Base-by-base conservation (phyloP, 768 basidiomycete species). In the Butyriboletus loyo region DNA sequence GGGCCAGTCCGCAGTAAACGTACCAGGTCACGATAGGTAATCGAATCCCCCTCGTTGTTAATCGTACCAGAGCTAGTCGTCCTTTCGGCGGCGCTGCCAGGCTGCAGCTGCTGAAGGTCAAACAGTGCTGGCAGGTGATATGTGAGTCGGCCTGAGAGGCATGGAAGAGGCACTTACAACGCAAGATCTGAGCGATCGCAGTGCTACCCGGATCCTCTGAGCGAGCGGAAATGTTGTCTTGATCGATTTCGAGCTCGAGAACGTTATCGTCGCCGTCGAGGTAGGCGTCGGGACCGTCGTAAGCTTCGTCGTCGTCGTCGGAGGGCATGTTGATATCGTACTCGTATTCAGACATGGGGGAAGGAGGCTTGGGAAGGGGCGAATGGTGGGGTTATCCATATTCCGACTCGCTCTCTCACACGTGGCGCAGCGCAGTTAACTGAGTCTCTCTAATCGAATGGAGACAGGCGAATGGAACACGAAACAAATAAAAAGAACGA, bases 261-360 rank as follows among this genome's bases (percentile, higher is more conserved):
- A 68, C 64, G 38, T 60, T 64, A 38, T 75, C 68, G 30, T 69
- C 69, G 35, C 62, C 70, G 9, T 72, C 72, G 19, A 69, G 53
- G 41, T 67, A 66, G 39, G 62, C 72, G 37, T 72, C 70, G 7
- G 69, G 70, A n/a, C 71, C 70, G 1, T 67, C 61, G 36, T 62
- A 70, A 17, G 52, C 69, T 30, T 68, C 70, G 7, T 68, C 71
- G 21, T 68, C 71, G 21, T 72, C 73, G 25, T 63, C 65, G 32
- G 31, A 28, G 22, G 52, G 46, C 45, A 58, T 42, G 47, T 59
- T 56, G 38, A 56, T 52, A 36, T 63, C 49, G 27, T 60, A 56
- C 13, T 65, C 60, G 58, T 63, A 59, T 13, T 52, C 46, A 17
- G 58, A 40, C 67, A 68, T 58, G 45, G 45, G 45, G 31, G 31